These are phyloP conservation scores for Manihot esculenta DNA, from an alignment of 441 rosid species.

Conservation along the genomic window DNA sequence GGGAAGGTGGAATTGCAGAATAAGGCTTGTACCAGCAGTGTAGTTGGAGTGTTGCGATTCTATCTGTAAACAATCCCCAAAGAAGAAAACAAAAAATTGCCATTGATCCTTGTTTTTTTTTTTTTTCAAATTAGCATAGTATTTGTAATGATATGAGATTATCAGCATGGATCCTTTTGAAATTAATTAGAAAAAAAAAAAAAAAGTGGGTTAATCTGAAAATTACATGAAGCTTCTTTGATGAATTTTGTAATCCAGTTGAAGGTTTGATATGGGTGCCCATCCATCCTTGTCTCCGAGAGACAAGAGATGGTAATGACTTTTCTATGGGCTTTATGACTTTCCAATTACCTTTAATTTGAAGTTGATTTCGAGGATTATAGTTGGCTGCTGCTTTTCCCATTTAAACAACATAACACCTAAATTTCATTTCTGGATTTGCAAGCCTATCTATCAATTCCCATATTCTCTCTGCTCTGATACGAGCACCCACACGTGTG, in stretches of 20 bases:
- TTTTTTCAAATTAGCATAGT: too few species aligned
- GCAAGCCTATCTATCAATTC: constrained; percentile 19
- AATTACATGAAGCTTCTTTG: constrained; percentile 23
- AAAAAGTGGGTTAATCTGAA: too few species aligned
- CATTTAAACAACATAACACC: constrained; percentile 19
- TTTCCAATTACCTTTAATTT: constrained; percentile 9
- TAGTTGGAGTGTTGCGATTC: constrained; percentile 27
- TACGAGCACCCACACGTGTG: background rate
- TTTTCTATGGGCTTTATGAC: constrained; percentile 24
- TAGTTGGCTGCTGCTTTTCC: constrained; percentile 5
- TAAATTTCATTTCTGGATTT: constrained; percentile 22
- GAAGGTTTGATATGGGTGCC: constrained; percentile 24
- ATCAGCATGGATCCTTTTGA: background rate
- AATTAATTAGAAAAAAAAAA: too few species aligned
- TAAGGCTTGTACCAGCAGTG: constrained; percentile 27
- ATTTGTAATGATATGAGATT: too few species aligned
- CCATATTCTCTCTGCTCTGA: background rate
- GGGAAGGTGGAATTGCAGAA: constrained; percentile 39
- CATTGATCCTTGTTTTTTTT: constrained; percentile 12
- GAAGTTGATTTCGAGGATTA: constrained; percentile 22
- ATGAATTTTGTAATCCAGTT: constrained; percentile 11
- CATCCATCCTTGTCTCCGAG: constrained; percentile 26
- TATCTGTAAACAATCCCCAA: constrained; percentile 30
- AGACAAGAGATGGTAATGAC: constrained; percentile 22
- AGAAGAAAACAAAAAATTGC: constrained; percentile 8